phyloP scores from a whole-genome alignment of 768 basidiomycete genomes.

The Exidia glandulosa region DNA sequence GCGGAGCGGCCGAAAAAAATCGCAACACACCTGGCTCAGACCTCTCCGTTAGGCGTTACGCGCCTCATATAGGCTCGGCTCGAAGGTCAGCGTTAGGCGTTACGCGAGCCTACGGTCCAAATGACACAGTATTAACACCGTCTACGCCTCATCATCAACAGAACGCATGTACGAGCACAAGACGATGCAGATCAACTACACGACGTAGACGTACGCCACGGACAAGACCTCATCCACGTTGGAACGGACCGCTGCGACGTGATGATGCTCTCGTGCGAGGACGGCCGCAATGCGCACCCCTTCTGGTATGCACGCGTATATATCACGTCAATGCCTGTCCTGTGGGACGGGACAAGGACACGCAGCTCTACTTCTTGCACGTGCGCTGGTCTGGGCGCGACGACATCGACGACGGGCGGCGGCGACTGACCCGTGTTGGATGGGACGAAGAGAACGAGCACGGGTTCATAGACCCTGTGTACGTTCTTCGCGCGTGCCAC shows the following conservation, averaged over 20 bases:
- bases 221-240: constrained; percentile 6
- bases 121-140: too few species aligned
- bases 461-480: background rate
- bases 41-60: too few species aligned
- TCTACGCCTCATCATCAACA: background rate
- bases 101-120: too few species aligned
- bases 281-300: background rate
- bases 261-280: background rate
- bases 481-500: background rate
- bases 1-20: too few species aligned
- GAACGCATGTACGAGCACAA: background rate
- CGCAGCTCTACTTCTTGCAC: background rate
- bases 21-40: too few species aligned
- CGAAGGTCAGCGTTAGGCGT: too few species aligned
- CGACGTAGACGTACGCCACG: constrained; percentile 3
- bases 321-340: background rate
- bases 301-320: constrained; percentile 8
- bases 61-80: too few species aligned
- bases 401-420: background rate
- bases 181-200: constrained; percentile 1
- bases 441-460: background rate
- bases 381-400: background rate
- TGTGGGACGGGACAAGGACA: too few species aligned
- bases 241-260: constrained; percentile 2
- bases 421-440: background rate